These are phyloP conservation scores for Suhomyces faveliae DNA, from an alignment of 805 yeast genomes.

Conservation along the genomic window DNA sequence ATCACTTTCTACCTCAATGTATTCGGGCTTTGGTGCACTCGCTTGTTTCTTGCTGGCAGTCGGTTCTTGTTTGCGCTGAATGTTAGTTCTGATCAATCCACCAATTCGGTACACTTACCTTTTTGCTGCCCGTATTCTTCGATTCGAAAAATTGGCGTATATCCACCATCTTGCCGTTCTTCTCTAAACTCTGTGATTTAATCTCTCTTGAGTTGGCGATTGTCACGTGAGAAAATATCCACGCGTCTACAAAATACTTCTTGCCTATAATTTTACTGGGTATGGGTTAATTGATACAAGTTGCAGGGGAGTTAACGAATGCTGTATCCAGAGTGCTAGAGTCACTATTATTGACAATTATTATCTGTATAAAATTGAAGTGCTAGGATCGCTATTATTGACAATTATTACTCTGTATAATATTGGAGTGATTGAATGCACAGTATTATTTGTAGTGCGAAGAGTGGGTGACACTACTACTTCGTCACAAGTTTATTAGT, in stretches of 20 bases:
- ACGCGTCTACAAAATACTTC: not conserved
- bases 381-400: too few species aligned
- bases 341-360: too few species aligned
- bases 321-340: too few species aligned
- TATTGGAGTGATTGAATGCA: too few species aligned
- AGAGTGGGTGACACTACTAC: too few species aligned
- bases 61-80: not conserved
- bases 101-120: not conserved
- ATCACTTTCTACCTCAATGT: slow-evolving; percentile 11
- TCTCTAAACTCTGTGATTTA: not conserved
- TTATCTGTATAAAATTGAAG: too few species aligned
- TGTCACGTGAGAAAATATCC: not conserved
- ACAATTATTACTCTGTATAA: too few species aligned
- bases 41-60: not conserved
- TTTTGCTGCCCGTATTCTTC: not conserved
- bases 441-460: too few species aligned
- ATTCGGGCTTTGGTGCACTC: not conserved
- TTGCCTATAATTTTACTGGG: too few species aligned
- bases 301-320: too few species aligned
- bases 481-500: too few species aligned
- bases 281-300: too few species aligned
- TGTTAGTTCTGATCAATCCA: not conserved
- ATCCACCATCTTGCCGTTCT: not conserved
- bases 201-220: not conserved
- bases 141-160: not conserved